Percentiles rank a stretch among this genome's conserved stretches.
phyloP scores from a whole-genome alignment of 148 eudicot genomes.

The Vaccinium macrocarpon region DNA sequence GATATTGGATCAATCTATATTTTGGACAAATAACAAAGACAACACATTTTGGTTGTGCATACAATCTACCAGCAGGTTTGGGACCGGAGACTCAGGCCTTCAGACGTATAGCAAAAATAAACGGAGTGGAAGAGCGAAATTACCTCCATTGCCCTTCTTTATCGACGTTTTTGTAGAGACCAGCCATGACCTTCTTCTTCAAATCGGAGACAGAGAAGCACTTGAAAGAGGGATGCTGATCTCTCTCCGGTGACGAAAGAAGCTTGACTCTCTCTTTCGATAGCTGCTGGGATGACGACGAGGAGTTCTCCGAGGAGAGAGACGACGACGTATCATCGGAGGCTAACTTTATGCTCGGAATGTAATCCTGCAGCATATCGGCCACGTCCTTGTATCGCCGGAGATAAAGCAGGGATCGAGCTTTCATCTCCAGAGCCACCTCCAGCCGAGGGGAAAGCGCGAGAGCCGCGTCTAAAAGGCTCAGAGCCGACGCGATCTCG shows the following conservation, averaged over 20 bases:
- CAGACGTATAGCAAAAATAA: background rate
- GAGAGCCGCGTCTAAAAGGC: conserved; percentile 66
- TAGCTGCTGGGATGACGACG: conserved; percentile 36
- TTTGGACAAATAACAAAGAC: background rate
- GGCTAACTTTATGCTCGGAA: conserved; percentile 71
- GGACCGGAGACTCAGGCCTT: too few species aligned
- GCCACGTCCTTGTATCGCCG: conserved; percentile 83
- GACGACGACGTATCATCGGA: conserved; percentile 53
- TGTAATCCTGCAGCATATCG: conserved; percentile 81
- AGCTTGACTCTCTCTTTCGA: conserved; percentile 74
- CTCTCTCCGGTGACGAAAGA: conserved; percentile 34
- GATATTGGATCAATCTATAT: background rate
- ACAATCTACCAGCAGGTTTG: too few species aligned
- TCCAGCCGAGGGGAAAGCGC: conserved; percentile 62
- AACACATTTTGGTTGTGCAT: background rate
- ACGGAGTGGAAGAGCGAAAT: background rate
- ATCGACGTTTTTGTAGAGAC: conserved; percentile 61
- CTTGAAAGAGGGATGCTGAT: conserved; percentile 48
- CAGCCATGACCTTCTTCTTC: conserved; percentile 75
- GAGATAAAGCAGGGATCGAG: conserved; percentile 61
- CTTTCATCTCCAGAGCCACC: conserved; percentile 70
- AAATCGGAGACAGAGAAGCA: conserved; percentile 90
- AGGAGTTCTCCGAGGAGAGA: conserved; percentile 55
- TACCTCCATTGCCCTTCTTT: conserved; percentile 99
- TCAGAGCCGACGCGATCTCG: conserved; percentile 62